Conservation (phyloP, 2,329 filamentous ascomycete genomes). For the Aspergillus viridinutans region DNA sequence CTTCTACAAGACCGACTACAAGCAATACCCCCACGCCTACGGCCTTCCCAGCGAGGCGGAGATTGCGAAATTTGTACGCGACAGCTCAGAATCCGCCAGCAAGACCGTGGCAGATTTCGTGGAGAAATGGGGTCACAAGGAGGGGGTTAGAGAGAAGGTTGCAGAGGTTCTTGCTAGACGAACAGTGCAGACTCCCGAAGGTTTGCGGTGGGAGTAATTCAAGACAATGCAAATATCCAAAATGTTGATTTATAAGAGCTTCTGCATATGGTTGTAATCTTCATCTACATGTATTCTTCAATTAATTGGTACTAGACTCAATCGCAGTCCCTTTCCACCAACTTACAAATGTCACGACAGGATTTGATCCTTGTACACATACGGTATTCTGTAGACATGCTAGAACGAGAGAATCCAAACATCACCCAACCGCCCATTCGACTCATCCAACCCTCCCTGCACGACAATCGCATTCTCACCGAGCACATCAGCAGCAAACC, state of each 20-base stretch:
- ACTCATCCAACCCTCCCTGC: constrained; percentile 50
- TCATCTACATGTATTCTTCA: not conserved
- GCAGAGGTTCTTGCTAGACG: constrained; percentile 64
- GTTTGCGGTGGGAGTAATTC: constrained; percentile 26
- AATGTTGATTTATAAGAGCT: constrained; percentile 3
- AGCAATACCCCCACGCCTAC: constrained; percentile 69
- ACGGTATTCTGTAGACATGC: not conserved
- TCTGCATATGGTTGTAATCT: not conserved
- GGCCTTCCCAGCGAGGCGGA: constrained; percentile 67
- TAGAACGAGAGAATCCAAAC: constrained; percentile 36
- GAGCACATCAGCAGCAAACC: constrained; percentile 51
- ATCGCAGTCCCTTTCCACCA: not conserved
- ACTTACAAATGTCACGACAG: not conserved
- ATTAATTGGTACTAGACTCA: not conserved
- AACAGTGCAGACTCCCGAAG: constrained; percentile 47
- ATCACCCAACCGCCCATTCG: constrained; percentile 50
- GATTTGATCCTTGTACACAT: not conserved
- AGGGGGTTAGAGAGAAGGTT: constrained; percentile 66
- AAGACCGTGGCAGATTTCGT: constrained; percentile 64
- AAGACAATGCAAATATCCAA: not conserved
- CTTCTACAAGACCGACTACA: constrained; percentile 59
- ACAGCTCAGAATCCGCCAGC: constrained; percentile 45
- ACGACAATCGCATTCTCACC: constrained; percentile 37
- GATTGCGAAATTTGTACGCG: constrained; percentile 45
- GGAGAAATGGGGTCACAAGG: constrained; percentile 56